Percentiles rank a stretch among this genome's conserved stretches.
phyloP scores from a whole-genome alignment of 441 rosid genomes.

The Theobroma grandiflorum region DNA sequence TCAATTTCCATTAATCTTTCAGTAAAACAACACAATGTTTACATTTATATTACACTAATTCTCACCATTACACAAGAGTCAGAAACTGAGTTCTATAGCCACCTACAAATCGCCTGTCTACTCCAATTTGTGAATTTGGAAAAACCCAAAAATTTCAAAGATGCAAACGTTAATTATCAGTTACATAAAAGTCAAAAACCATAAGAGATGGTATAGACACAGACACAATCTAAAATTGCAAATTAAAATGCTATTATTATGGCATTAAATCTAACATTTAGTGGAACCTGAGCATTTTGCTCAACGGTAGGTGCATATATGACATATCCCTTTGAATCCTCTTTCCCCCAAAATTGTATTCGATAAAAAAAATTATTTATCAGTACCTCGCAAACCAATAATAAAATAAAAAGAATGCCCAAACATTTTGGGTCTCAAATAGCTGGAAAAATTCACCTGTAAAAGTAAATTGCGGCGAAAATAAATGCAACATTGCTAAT shows the following conservation, averaged over 20 bases:
- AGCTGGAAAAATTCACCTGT: slow-evolving; percentile 49
- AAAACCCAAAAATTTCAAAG: background rate
- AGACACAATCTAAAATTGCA: background rate
- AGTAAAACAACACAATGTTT: background rate
- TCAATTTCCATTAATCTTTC: background rate
- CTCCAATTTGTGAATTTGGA: background rate
- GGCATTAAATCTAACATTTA: background rate
- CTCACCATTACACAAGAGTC: background rate
- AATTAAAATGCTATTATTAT: background rate
- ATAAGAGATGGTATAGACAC: background rate
- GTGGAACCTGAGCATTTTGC: background rate
- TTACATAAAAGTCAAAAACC: background rate
- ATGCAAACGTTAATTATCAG: background rate
- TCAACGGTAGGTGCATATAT: background rate
- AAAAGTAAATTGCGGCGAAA: slow-evolving; percentile 72
- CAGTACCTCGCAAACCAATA: background rate
- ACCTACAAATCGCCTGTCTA: background rate
- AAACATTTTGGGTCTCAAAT: background rate
- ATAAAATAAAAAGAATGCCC: background rate
- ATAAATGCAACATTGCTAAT: slow-evolving; percentile 76
- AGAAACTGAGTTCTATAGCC: background rate
- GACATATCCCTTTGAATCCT: background rate
- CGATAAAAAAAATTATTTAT: background rate
- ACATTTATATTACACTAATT: background rate
- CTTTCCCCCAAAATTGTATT: background rate